phyloP scores from a whole-genome alignment of 108 stramenopile genomes.

The Nitzschia inconspicua region DNA sequence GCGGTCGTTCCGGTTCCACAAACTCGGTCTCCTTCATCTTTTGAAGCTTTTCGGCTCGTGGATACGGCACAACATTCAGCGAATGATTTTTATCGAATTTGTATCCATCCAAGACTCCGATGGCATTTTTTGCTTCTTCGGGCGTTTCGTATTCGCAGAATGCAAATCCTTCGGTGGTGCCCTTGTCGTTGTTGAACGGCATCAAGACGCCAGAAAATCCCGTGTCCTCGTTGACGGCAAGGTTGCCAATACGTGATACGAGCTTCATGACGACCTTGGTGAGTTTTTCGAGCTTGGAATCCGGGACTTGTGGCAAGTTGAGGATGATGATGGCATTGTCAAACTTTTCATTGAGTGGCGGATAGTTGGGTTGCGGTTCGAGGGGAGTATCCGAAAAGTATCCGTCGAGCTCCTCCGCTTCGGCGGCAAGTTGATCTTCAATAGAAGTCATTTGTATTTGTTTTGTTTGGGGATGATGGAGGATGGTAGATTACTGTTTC shows the following conservation, averaged over 20 bases:
- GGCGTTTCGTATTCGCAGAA: conserved; percentile 88
- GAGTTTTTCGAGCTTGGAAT: conserved; percentile 76
- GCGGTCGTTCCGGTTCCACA: conserved; percentile 67
- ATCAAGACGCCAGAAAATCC: conserved; percentile 57
- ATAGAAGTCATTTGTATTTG: too few species aligned
- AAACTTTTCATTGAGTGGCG: conserved; percentile 62
- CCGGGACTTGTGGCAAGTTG: conserved; percentile 79
- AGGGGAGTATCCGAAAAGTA: conserved; percentile 83
- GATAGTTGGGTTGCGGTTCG: conserved; percentile 71
- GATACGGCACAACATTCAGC: conserved; percentile 67
- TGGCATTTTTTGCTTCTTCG: conserved; percentile 89
- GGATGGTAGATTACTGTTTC: too few species aligned
- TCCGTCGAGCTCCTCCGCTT: conserved; percentile 76
- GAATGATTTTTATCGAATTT: conserved; percentile 92
- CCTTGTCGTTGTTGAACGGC: conserved; percentile 62
- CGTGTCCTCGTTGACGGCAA: conserved; percentile 46
- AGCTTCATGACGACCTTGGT: conserved; percentile 74
- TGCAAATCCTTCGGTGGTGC: conserved; percentile 79
- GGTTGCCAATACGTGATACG: conserved; percentile 58
- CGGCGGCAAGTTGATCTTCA: conserved; percentile 52
- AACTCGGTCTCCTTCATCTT: conserved; percentile 61
- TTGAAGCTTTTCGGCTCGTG: conserved; percentile 57
- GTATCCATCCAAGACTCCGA: conserved; percentile 89
- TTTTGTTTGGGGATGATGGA: too few species aligned
- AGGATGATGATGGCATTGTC: conserved; percentile 74